These are phyloP conservation scores for Kalaharituber pfeilii DNA, from an alignment of 2,329 filamentous ascomycete species.

Conservation along the genomic window DNA sequence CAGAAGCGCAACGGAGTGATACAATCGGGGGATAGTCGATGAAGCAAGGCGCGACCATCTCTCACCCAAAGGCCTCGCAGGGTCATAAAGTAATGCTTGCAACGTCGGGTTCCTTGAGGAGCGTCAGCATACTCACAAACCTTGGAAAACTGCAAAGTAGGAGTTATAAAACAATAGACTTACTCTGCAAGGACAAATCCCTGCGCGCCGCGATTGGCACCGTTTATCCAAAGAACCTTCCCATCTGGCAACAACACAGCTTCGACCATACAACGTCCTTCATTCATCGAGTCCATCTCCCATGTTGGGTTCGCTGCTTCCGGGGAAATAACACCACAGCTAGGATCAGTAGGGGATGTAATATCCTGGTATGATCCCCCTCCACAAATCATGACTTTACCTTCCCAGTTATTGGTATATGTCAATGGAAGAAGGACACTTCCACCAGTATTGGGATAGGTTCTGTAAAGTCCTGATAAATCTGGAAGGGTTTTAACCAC, in stretches of 20 bases:
- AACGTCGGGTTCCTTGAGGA: conserved; percentile 31
- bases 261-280: conserved; percentile 43
- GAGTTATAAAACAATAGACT: too few relatives aligned
- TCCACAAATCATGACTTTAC: conserved; percentile 41
- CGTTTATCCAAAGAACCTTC: conserved; percentile 42
- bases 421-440: conserved; percentile 39
- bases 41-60: conserved; percentile 33
- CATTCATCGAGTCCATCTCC: conserved; percentile 43
- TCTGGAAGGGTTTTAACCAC: conserved; percentile 35
- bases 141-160: background rate
- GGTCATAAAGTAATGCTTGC: conserved; percentile 42
- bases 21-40: conserved; percentile 35
- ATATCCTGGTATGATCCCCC: conserved; percentile 44
- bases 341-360: conserved; percentile 40
- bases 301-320: conserved; percentile 34
- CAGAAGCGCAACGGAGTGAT: conserved; percentile 43
- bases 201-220: conserved; percentile 40
- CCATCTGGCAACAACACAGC: conserved; percentile 43
- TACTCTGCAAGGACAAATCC: conserved; percentile 39
- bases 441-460: conserved; percentile 43
- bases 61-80: conserved; percentile 33
- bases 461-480: conserved; percentile 39
- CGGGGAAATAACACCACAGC: conserved; percentile 40
- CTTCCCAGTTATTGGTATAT: conserved; percentile 35
- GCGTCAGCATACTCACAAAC: background rate